These are phyloP conservation scores for Xylariaceae sp. DNA, from an alignment of 2,329 filamentous ascomycete genomes.

Conservation along the genomic window DNA sequence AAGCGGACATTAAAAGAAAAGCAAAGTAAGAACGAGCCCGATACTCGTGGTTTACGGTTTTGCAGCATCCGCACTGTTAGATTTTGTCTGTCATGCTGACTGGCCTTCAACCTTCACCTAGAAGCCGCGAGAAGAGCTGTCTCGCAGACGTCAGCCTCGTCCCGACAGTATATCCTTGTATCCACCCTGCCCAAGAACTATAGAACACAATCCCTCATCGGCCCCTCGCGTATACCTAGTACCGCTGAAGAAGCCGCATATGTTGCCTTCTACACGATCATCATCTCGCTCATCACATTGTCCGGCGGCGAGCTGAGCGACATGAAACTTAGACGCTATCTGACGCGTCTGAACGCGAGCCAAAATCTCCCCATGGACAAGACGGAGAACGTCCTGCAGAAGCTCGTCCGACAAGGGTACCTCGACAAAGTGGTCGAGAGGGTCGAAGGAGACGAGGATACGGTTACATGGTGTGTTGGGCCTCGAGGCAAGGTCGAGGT, in stretches of 20 bases:
- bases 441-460: slow-evolving; percentile 70
- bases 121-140: slow-evolving; percentile 47
- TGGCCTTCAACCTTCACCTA: slow-evolving; percentile 28
- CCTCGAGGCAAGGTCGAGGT: slow-evolving; percentile 86
- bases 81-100: slow-evolving; percentile 42
- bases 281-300: slow-evolving; percentile 79
- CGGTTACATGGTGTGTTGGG: slow-evolving; percentile 82
- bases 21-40: slow-evolving; percentile 65
- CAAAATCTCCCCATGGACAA: slow-evolving; percentile 75
- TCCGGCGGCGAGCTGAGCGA: slow-evolving; percentile 77
- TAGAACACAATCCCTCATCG: slow-evolving; percentile 69
- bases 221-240: slow-evolving; percentile 70
- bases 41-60: neutral
- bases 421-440: slow-evolving; percentile 75
- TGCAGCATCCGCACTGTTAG: neutral
- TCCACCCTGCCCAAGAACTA: slow-evolving; percentile 73
- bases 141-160: slow-evolving; percentile 58
- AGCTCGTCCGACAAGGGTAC: slow-evolving; percentile 83
- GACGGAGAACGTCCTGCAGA: slow-evolving; percentile 75
- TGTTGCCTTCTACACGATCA: slow-evolving; percentile 77
- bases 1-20: slow-evolving; percentile 80
- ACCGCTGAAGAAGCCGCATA: slow-evolving; percentile 77
- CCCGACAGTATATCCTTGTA: slow-evolving; percentile 78
- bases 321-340: slow-evolving; percentile 76
- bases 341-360: slow-evolving; percentile 76